Evolutionary conservation across 805 yeast genomes (phyloP), one percentile per base, ranked within the genome.

Genomic region (Lipomyces yamadae): DNA sequence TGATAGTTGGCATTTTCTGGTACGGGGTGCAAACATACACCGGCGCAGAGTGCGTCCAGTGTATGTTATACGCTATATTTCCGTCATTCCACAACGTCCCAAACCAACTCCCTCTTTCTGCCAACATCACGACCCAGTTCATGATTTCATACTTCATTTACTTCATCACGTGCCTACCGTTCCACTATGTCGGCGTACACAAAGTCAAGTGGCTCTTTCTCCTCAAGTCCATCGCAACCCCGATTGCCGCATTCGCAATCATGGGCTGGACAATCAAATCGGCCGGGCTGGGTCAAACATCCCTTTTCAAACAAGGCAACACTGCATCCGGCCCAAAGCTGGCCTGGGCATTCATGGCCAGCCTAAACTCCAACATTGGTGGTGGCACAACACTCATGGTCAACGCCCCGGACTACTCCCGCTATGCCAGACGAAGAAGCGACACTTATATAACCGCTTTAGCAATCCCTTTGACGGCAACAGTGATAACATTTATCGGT

Each of bases 151-250:
- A 90, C 77, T 91, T 93, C 79, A 78, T 92, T 60, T 92, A 89
- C 78, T 92, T 97, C 92, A 78, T 91, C 10, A 82, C 84, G 64
- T 88, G 92, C 60, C 81, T 91, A 66, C 97, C 97, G 3, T 88
- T 89, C 70, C 83, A 92, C 71, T 90, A 90, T 83, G 84, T 92
- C 73, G 89, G 88, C 60, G 97, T 97, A 7, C 97, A 92, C 75
- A 83, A 84, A 63, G 86, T 93, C 66, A 86, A 96, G 75, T 95
- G 92, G 78, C 81, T 92, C 72, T 92, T 92, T 80, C 88, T 97
- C 0, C 85, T 87, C 60, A 92, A 92, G 76, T 91, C 97, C 0
- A 82, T 85, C 71, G 78, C 89, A 56, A 89, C 90, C 61, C 97
- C 97, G 2, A 80, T 89, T 67, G 97, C 96, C 0, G 96, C 96